These are phyloP conservation scores for Alternaria novae-zelandiae DNA, from an alignment of 2,329 filamentous ascomycete species.

Conservation along the genomic window DNA sequence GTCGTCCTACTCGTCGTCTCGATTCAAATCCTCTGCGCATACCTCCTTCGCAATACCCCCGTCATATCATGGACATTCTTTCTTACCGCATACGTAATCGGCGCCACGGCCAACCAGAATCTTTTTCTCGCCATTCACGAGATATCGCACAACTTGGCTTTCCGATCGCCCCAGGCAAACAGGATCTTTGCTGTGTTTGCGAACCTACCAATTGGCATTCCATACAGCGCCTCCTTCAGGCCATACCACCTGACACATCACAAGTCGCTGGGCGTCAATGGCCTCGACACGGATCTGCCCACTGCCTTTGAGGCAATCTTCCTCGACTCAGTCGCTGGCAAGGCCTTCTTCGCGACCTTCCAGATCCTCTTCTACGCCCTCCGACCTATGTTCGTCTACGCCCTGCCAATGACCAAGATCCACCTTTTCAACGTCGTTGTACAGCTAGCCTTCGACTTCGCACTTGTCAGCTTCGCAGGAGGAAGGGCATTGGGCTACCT, in stretches of 20 bases:
- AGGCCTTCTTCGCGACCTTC: constrained; percentile 99
- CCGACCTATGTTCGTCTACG: constrained; percentile 93
- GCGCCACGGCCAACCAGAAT: constrained; percentile 97
- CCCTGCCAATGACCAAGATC: constrained; percentile 82
- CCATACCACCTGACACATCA: constrained; percentile 99
- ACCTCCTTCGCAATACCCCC: constrained; percentile 74
- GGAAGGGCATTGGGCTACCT: constrained; percentile 78
- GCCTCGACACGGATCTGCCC: constrained; percentile 93
- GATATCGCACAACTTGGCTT: constrained; percentile 97
- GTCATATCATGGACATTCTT: constrained; percentile 87
- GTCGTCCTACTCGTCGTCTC: constrained; percentile 83
- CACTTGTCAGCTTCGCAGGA: constrained; percentile 67
- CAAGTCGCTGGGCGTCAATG: constrained; percentile 96
- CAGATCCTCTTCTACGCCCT: constrained; percentile 99
- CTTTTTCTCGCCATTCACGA: constrained; percentile 98
- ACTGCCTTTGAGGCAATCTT: constrained; percentile 90
- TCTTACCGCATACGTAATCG: constrained; percentile 85
- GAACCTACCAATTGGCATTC: constrained; percentile 93
- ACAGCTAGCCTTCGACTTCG: constrained; percentile 79
- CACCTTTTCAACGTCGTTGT: constrained; percentile 81
- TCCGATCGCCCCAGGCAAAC: constrained; percentile 80
- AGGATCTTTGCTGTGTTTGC: constrained; percentile 88
- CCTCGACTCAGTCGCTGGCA: constrained; percentile 92
- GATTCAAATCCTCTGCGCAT: constrained; percentile 80
- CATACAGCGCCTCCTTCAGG: constrained; percentile 95